Conservation (phyloP, 2,329 filamentous ascomycete species). For the Cercospora sp. region DNA sequence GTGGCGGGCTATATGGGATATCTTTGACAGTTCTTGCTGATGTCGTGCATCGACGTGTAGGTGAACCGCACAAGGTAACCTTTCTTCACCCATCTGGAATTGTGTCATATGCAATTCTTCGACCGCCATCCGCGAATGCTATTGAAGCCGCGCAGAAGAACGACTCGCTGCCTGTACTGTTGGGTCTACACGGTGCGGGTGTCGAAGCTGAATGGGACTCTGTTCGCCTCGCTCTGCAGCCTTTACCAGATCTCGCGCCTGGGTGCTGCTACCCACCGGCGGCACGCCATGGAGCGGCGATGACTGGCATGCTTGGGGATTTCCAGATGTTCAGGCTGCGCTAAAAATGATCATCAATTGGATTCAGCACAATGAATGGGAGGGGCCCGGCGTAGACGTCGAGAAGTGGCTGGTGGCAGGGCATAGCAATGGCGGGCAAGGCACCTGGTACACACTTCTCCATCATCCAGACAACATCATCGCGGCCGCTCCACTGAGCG, state of each 20-base stretch:
- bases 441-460: conserved; percentile 58
- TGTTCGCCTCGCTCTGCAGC: conserved; percentile 52
- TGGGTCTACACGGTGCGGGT: conserved; percentile 59
- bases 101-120: conserved; percentile 59
- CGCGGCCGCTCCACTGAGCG: conserved; percentile 59
- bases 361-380: conserved; percentile 53
- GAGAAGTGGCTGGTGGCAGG: conserved; percentile 56
- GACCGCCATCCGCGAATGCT: conserved; percentile 52
- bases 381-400: conserved; percentile 48
- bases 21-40: conserved; percentile 19
- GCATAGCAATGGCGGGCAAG: conserved; percentile 64
- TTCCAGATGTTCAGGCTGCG: conserved; percentile 57
- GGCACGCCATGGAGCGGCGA: conserved; percentile 61
- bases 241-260: conserved; percentile 55
- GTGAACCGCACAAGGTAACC: conserved; percentile 55
- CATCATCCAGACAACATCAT: conserved; percentile 59
- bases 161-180: conserved; percentile 49
- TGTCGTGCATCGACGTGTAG: conserved; percentile 7
- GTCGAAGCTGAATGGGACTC: conserved; percentile 54
- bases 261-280: conserved; percentile 58
- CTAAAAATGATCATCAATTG: conserved; percentile 52
- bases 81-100: conserved; percentile 56
- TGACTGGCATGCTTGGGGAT: conserved; percentile 63
- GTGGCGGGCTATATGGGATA: conserved; percentile 14
- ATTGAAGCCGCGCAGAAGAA: conserved; percentile 31